Percentiles rank a stretch among this genome's conserved stretches.
These are phyloP conservation scores for Candida ponderosae DNA, from an alignment of 805 yeast genomes.

Conservation along the genomic window DNA sequence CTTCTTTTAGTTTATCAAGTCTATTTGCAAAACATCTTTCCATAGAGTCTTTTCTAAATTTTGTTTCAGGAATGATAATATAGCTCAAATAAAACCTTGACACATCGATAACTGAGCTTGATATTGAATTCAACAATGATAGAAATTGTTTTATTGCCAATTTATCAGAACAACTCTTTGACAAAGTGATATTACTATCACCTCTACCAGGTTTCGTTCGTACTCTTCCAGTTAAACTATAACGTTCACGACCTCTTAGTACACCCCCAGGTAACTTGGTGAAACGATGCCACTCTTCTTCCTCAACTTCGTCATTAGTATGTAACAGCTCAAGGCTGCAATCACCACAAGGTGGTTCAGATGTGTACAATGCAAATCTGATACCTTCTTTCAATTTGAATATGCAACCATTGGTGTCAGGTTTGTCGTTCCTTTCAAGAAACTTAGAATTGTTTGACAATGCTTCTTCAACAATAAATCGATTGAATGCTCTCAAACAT, in stretches of 20 bases:
- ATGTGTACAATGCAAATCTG: slow-evolving; percentile 50
- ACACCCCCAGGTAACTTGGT: slow-evolving; percentile 12
- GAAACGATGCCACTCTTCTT: slow-evolving; percentile 13
- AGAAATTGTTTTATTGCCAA: slow-evolving; percentile 53
- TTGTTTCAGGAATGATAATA: slow-evolving; percentile 37
- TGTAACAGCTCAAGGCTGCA: slow-evolving; percentile 51
- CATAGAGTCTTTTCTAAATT: slow-evolving; percentile 11
- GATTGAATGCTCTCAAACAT: slow-evolving; percentile 62
- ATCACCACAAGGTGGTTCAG: slow-evolving; percentile 90
- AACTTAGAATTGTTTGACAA: slow-evolving; percentile 4
- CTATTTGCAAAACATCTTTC: slow-evolving; percentile 13
- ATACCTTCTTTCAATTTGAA: slow-evolving; percentile 29
- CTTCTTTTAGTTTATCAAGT: background rate
- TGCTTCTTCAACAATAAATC: slow-evolving; percentile 13
- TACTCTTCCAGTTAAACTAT: slow-evolving; percentile 50
- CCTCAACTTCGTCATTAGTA: slow-evolving; percentile 19
- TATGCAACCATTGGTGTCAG: background rate
- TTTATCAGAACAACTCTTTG: slow-evolving; percentile 90
- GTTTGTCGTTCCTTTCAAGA: background rate
- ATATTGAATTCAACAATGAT: slow-evolving; percentile 43
- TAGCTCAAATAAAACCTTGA: slow-evolving; percentile 34
- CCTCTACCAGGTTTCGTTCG: slow-evolving; percentile 90
- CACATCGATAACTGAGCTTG: slow-evolving; percentile 25
- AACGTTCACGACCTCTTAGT: slow-evolving; percentile 60
- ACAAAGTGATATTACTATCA: slow-evolving; percentile 64